Evolutionary conservation across 2,329 filamentous ascomycete genomes (phyloP), one percentile per base, ranked within the genome.

Genomic region (Aspergillus pseudotamarii): DNA sequence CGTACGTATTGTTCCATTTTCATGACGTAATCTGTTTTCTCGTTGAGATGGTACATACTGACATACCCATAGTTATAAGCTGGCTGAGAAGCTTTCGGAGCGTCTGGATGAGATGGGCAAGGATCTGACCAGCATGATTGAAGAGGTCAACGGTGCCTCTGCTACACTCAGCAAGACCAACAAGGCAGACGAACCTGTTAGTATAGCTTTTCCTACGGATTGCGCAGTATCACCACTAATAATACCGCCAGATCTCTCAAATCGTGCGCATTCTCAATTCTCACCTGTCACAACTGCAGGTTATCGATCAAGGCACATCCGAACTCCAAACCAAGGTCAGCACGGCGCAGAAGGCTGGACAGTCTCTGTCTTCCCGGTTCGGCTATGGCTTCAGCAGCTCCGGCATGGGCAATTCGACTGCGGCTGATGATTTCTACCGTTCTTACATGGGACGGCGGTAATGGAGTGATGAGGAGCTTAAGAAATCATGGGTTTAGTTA

Each of bases 81-180:
- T 96, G 58, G 95, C 95, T 1, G 95, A 99, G 84, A 95, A 93
- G 78, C 85, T 97, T 68, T 93, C 93, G 12, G 92, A 96, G 75
- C 89, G 92, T 68, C 84, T 99, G 68, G 94, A 96, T 62, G 93
- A 96, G 71, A 96, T 98, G 88, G 93, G 93, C 74, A 92, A 93
- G 75, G 93, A 97, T 75, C 84, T 99, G 66, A 89, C 88, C 55
- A 94, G 93, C 80, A 98, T 99, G 93, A 96, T 99, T 71, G 94
- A 96, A 75, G 95, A 98, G 79, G 96, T 99, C 76, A 99, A 99
- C 76, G 88, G 90, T 70, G 94, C 96, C 66, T 95, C 92, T n/a
- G 87, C 91, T 60, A 93, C 89, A 28, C 82, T 99, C 68, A 94
- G 89, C 84, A 97, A 96, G 85, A 93, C 91, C 63, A 90, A 86